A percentile compares a stretch with the other conserved stretches of the same genome.
These are phyloP conservation scores for Calonectria henricotiae DNA, from an alignment of 2,329 filamentous ascomycete species.

Conservation along the genomic window DNA sequence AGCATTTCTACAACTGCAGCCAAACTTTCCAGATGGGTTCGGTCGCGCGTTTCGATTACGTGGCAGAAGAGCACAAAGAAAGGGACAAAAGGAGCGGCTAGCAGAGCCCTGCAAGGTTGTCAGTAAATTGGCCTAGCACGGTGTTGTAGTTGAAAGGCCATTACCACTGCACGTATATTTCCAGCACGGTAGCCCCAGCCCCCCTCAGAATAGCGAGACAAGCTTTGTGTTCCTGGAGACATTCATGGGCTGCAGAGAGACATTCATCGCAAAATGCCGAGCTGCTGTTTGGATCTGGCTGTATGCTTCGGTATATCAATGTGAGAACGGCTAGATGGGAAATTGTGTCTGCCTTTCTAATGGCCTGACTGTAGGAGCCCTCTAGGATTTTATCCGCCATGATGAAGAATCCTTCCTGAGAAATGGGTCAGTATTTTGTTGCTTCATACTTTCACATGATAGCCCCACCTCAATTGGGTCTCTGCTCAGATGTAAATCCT, in stretches of 20 bases:
- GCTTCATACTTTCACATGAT: background rate
- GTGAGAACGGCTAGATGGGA: background rate
- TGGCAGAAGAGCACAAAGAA: constrained; percentile 10
- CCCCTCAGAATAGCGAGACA: background rate
- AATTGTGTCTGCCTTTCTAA: background rate
- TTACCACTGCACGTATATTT: constrained; percentile 5
- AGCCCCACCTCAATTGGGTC: background rate
- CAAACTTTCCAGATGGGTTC: background rate
- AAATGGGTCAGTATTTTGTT: background rate
- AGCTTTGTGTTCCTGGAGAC: background rate
- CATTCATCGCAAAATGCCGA: constrained; percentile 11
- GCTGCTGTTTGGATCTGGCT: background rate
- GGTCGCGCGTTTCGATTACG: background rate
- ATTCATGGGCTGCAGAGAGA: background rate
- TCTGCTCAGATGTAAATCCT: background rate
- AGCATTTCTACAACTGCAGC: background rate
- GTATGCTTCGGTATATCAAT: constrained; percentile 5
- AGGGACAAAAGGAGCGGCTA: background rate
- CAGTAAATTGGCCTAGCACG: background rate
- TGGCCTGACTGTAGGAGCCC: background rate
- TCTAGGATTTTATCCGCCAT: background rate
- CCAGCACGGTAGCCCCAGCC: background rate
- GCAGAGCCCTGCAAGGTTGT: background rate
- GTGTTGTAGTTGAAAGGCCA: too few species aligned
- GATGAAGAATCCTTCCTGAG: background rate